phyloP scores from a whole-genome alignment of 2,329 filamentous ascomycete genomes.

The Fusarium oligoseptatum region DNA sequence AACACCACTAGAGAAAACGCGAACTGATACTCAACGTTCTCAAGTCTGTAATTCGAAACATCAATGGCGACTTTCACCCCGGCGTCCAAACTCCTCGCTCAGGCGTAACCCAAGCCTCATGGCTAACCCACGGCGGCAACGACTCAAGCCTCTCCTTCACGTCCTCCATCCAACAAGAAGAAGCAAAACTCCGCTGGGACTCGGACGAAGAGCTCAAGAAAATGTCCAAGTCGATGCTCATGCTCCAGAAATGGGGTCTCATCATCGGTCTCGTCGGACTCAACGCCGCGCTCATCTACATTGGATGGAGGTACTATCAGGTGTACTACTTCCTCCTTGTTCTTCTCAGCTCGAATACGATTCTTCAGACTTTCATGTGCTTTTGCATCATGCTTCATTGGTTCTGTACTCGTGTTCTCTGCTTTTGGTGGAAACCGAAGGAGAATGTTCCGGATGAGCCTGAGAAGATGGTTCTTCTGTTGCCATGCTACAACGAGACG shows the following conservation, averaged over 20 bases:
- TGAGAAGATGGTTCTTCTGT: constrained; percentile 59
- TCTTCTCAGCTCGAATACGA: constrained; percentile 61
- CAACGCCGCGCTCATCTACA: constrained; percentile 54
- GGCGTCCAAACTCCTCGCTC: constrained; percentile 51
- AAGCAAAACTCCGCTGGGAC: constrained; percentile 57
- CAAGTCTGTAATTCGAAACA: constrained; percentile 52
- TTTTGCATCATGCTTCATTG: constrained; percentile 52
- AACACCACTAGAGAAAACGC: accelerated
- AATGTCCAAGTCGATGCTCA: constrained; percentile 54
- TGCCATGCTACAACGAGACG: constrained; percentile 66
- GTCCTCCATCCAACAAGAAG: constrained; percentile 54
- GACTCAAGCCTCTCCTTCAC: constrained; percentile 53
- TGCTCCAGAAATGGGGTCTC: constrained; percentile 56
- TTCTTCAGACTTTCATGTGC: constrained; percentile 59
- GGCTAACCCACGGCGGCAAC: constrained; percentile 48
- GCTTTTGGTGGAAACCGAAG: constrained; percentile 48
- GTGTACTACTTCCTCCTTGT: constrained; percentile 60
- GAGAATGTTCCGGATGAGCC: constrained; percentile 53
- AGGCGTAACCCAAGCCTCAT: constrained; percentile 48
- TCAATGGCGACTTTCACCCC: constrained; percentile 49
- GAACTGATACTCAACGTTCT: constrained; percentile 4
- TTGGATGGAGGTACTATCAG: constrained; percentile 55
- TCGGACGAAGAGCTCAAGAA: constrained; percentile 55
- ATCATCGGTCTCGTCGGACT: constrained; percentile 52
- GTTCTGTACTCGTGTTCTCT: constrained; percentile 49